Conservation (phyloP, 75 land plant genomes). For the Pinus taeda region DNA sequence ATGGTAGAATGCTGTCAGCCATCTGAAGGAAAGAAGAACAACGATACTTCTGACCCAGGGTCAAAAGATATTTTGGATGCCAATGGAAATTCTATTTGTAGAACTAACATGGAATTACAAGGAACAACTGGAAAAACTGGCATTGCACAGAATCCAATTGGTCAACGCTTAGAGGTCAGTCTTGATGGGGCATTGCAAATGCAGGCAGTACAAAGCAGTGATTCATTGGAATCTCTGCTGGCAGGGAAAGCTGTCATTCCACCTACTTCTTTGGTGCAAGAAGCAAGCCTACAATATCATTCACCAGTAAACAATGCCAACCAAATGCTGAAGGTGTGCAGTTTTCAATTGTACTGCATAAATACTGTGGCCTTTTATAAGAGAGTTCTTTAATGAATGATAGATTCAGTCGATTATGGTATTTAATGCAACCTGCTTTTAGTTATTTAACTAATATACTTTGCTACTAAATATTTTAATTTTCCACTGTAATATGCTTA, state of each 20-base stretch:
- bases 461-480: neutral
- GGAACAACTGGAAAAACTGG: slow-evolving; percentile 9
- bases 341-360: neutral
- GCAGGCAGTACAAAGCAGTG: slow-evolving; percentile 40
- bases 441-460: neutral
- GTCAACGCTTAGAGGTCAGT: slow-evolving; percentile 26
- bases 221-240: slow-evolving; percentile 16
- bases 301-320: slow-evolving; percentile 3
- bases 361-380: neutral
- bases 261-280: slow-evolving; percentile 3
- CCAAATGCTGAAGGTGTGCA: slow-evolving; percentile 7
- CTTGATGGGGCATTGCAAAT: slow-evolving; percentile 29
- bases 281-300: slow-evolving; percentile 3
- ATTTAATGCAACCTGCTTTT: neutral
- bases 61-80: slow-evolving; percentile 12
- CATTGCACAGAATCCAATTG: slow-evolving; percentile 15
- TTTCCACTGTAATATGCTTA: neutral
- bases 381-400: neutral
- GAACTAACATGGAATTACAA: neutral
- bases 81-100: slow-evolving; percentile 11
- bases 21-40: slow-evolving; percentile 26
- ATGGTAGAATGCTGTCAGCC: slow-evolving; percentile 59
- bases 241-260: slow-evolving; percentile 24
- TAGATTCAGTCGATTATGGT: neutral
- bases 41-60: slow-evolving; percentile 10